These are phyloP conservation scores for Pseudocercospora crystallina DNA, from an alignment of 2,329 filamentous ascomycete genomes.

Conservation along the genomic window DNA sequence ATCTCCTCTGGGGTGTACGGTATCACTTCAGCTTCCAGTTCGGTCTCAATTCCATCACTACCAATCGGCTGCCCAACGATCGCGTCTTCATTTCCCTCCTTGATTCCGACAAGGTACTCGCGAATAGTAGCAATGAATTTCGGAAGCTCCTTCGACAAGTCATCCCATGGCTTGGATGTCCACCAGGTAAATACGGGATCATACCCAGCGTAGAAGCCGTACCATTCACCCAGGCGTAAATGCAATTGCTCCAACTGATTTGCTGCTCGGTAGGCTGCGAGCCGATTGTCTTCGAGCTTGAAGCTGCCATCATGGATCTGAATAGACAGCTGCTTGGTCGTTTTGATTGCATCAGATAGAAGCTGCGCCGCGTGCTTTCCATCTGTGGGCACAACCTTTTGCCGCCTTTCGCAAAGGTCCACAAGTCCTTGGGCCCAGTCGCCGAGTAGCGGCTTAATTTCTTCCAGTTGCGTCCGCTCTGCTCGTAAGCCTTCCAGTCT, in stretches of 20 bases:
- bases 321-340: slow-evolving; percentile 36
- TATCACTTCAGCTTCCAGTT: slow-evolving; percentile 59
- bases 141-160: slow-evolving; percentile 40
- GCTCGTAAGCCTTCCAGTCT: background rate
- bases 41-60: slow-evolving; percentile 50
- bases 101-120: slow-evolving; percentile 47
- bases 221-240: slow-evolving; percentile 48
- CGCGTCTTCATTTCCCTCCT: slow-evolving; percentile 45
- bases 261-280: slow-evolving; percentile 50
- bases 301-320: slow-evolving; percentile 39
- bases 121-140: slow-evolving; percentile 42
- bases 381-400: slow-evolving; percentile 46
- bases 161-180: slow-evolving; percentile 48
- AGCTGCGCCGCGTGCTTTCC: slow-evolving; percentile 45
- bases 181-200: slow-evolving; percentile 61
- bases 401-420: slow-evolving; percentile 50
- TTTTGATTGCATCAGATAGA: slow-evolving; percentile 39
- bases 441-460: slow-evolving; percentile 11
- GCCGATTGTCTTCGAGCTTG: slow-evolving; percentile 35
- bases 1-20: slow-evolving; percentile 60
- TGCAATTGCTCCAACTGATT: slow-evolving; percentile 45
- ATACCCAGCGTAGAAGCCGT: slow-evolving; percentile 55
- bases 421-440: slow-evolving; percentile 38
- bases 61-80: slow-evolving; percentile 61
- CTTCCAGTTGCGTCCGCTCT: slow-evolving; percentile 33